Evolutionary conservation across 2,329 filamentous ascomycete species (phyloP).

Genomic region (Aspergillus sclerotialis): DNA sequence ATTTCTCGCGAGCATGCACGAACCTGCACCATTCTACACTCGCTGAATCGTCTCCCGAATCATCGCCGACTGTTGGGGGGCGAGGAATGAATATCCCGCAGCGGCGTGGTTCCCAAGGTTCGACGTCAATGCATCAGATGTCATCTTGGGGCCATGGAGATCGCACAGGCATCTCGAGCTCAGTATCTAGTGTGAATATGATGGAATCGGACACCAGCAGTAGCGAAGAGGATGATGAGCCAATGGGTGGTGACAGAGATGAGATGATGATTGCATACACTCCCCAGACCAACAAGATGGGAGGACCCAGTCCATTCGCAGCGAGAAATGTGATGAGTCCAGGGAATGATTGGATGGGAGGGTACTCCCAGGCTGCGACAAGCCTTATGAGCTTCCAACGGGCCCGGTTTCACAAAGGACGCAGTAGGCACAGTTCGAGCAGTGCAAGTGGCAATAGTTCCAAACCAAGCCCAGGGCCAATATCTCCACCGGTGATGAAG

Average conservation of each 20-base stretch:
- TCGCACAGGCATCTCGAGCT: conserved; percentile 68
- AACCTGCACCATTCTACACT: conserved; percentile 93
- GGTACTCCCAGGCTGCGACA: conserved; percentile 61
- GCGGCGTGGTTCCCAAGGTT: conserved; percentile 55
- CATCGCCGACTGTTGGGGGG: conserved; percentile 75
- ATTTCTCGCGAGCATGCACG: conserved; percentile 88
- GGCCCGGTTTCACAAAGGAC: conserved; percentile 50
- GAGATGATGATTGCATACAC: conserved; percentile 68
- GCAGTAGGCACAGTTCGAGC: conserved; percentile 60
- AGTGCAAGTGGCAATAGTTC: conserved; percentile 65
- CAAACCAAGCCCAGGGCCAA: conserved; percentile 62
- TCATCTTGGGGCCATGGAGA: conserved; percentile 64
- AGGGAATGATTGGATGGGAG: conserved; percentile 56
- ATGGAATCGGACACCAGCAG: conserved; percentile 73
- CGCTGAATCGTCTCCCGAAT: conserved; percentile 83
- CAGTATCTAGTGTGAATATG: conserved; percentile 72
- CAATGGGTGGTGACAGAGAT: conserved; percentile 63
- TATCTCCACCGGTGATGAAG: conserved; percentile 64
- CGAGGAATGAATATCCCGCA: conserved; percentile 56
- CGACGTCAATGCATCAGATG: conserved; percentile 56
- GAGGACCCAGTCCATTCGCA: conserved; percentile 39
- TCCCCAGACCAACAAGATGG: conserved; percentile 63
- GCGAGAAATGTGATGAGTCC: conserved; percentile 45
- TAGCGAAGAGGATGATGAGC: conserved; percentile 52
- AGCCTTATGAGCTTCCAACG: conserved; percentile 75